A percentile compares a stretch with the other conserved stretches of the same genome.
Evolutionary conservation across 2,329 filamentous ascomycete species (phyloP).

Genomic region (Cryphonectria carpinicola): DNA sequence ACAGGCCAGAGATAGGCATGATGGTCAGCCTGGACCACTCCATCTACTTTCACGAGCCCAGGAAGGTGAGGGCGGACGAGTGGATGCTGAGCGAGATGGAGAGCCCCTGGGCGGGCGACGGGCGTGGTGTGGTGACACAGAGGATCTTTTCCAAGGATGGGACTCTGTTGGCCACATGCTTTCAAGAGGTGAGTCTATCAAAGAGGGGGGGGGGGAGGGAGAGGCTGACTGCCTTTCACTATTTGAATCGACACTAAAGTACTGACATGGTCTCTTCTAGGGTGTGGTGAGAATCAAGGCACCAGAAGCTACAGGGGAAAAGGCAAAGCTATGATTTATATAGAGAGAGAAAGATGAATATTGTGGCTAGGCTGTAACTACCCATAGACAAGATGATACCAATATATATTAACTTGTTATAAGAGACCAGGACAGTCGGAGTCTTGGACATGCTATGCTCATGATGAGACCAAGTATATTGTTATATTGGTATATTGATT

Average conservation of each 20-base stretch:
- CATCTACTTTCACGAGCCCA: slow-evolving; percentile 69
- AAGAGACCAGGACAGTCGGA: not conserved
- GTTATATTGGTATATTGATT: not conserved
- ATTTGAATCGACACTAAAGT: not conserved
- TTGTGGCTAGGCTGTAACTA: not conserved
- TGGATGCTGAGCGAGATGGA: slow-evolving; percentile 84
- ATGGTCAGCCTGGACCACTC: slow-evolving; percentile 80
- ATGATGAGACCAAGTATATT: too few species aligned
- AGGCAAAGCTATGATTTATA: slow-evolving; percentile 21
- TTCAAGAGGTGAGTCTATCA: slow-evolving; percentile 67
- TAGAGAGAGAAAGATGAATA: too few species aligned
- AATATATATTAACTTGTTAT: not conserved
- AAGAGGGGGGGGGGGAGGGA: too few species aligned
- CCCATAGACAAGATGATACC: slow-evolving; percentile 13
- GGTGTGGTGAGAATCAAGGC: slow-evolving; percentile 24
- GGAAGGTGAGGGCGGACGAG: slow-evolving; percentile 63
- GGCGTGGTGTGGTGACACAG: slow-evolving; percentile 75
- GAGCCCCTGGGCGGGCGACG: slow-evolving; percentile 79
- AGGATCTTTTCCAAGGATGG: slow-evolving; percentile 74
- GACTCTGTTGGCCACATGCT: slow-evolving; percentile 74
- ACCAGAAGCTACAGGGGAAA: slow-evolving; percentile 13
- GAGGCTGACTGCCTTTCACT: not conserved
- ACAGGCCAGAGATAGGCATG: slow-evolving; percentile 73
- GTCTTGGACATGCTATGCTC: not conserved
- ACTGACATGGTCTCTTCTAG: slow-evolving; percentile 8